Conservation (phyloP, 2,329 filamentous ascomycete genomes). For the Diaporthe destruens region DNA sequence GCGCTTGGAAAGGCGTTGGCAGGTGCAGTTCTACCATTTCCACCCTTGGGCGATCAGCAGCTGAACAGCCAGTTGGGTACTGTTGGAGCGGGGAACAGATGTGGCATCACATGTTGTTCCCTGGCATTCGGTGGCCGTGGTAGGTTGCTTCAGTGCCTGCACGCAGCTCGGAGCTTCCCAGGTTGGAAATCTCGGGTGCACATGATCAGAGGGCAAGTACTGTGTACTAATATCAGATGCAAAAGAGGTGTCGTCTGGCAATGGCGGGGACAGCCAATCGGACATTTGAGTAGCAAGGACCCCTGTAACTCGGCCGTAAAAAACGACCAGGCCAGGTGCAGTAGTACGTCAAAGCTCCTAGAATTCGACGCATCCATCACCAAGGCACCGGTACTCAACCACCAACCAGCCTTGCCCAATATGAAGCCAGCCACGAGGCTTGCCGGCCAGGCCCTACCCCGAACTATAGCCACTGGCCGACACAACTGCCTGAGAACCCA, state of each 20-base stretch:
- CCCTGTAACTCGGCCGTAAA: not conserved
- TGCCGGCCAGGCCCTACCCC: constrained; percentile 17
- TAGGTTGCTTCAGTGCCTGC: not conserved
- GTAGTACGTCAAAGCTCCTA: not conserved
- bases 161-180: too few relatives aligned
- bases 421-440: constrained; percentile 37
- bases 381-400: not conserved
- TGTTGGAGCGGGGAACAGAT: too few relatives aligned
- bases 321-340: constrained; percentile 1
- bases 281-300: not conserved
- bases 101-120: not conserved
- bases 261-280: constrained; percentile 9
- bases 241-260: not conserved
- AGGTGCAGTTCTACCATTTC: not conserved
- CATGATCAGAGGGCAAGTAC: not conserved
- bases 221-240: not conserved
- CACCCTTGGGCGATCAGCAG: too few relatives aligned
- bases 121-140: not conserved
- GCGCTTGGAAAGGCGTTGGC: too few relatives aligned
- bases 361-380: constrained; percentile 18
- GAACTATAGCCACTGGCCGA: constrained; percentile 9
- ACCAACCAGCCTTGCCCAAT: not conserved
- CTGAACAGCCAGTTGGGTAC: not conserved
- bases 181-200: not conserved
- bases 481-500: not conserved